A percentile compares a stretch with the other conserved stretches of the same genome.
phyloP scores from a whole-genome alignment of 1,284 basidiomycete species.

The Termitomyces sp. region DNA sequence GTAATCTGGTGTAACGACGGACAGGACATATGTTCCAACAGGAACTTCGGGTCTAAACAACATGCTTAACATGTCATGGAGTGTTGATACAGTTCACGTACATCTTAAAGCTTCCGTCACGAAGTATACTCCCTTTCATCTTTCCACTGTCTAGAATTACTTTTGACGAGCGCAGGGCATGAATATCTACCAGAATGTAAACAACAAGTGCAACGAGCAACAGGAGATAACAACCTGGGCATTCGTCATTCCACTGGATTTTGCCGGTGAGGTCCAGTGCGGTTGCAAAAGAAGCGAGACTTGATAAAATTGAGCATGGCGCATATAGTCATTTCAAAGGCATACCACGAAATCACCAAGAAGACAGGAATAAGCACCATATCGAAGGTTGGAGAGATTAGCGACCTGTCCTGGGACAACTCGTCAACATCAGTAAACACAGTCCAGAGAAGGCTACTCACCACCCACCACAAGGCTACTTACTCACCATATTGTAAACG shows the following conservation, averaged over 20 bases:
- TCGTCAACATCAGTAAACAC: conserved; percentile 22
- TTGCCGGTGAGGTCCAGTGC: conserved; percentile 32
- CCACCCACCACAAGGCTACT: too few species aligned
- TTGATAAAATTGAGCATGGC: conserved; percentile 2
- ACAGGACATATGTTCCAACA: conserved; percentile 61
- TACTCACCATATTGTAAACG: neutral
- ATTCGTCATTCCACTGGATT: conserved; percentile 62
- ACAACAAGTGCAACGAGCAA: neutral
- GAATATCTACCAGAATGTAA: conserved; percentile 29
- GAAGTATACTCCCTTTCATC: conserved; percentile 45
- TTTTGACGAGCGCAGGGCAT: conserved; percentile 49
- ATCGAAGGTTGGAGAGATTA: neutral
- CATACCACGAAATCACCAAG: conserved; percentile 9
- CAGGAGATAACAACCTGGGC: conserved; percentile 41
- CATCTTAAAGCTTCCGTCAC: conserved; percentile 63
- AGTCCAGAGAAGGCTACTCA: neutral
- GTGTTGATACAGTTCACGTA: conserved; percentile 26
- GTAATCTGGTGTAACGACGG: conserved; percentile 59
- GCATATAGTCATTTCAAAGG: neutral
- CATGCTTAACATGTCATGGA: conserved; percentile 12
- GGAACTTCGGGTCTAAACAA: conserved; percentile 48
- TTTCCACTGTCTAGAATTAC: conserved; percentile 58
- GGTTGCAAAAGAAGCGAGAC: conserved; percentile 2
- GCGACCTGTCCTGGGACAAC: neutral
- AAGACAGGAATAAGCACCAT: conserved; percentile 11